Conservation (phyloP, 768 basidiomycete genomes). For the Lactarius indigo region DNA sequence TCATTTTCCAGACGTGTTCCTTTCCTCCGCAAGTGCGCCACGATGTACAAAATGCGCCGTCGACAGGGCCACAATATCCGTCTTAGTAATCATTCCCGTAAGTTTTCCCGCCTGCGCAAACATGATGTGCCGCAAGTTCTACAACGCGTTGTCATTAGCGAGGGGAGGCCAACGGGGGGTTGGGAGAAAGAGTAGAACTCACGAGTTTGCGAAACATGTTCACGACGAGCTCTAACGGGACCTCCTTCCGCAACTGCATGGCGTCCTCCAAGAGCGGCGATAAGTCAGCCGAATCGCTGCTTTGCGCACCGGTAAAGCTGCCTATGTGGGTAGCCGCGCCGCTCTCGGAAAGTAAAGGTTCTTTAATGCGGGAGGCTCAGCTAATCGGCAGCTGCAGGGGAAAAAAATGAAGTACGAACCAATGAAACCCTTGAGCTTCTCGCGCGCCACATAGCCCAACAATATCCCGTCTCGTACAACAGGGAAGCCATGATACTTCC, state of each 20-base stretch:
- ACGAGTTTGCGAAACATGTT: constrained; percentile 75
- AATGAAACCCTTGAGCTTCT: constrained; percentile 43
- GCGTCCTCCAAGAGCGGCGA: constrained; percentile 42
- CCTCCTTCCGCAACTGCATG: constrained; percentile 61
- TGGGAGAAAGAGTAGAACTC: constrained; percentile 5
- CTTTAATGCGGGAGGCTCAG: constrained; percentile 14
- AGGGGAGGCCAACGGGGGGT: constrained; percentile 13
- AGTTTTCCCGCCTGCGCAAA: constrained; percentile 60
- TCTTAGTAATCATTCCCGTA: constrained; percentile 65
- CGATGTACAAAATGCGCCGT: constrained; percentile 57
- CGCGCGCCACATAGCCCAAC: constrained; percentile 59
- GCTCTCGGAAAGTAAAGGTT: constrained; percentile 5
- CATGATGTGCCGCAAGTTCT: constrained; percentile 68
- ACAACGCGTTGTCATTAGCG: background rate
- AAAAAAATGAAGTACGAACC: constrained; percentile 27
- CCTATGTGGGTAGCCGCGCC: constrained; percentile 12
- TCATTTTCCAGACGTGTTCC: background rate
- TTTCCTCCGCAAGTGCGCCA: constrained; percentile 27
- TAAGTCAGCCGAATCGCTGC: constrained; percentile 28
- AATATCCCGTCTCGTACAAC: constrained; percentile 50
- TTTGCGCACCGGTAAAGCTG: constrained; percentile 3
- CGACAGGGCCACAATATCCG: constrained; percentile 58
- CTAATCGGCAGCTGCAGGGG: background rate
- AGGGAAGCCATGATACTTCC: constrained; percentile 62
- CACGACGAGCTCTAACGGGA: constrained; percentile 67